Conservation (phyloP, 495 filamentous ascomycete species). For the Pyrenula aspistea region DNA sequence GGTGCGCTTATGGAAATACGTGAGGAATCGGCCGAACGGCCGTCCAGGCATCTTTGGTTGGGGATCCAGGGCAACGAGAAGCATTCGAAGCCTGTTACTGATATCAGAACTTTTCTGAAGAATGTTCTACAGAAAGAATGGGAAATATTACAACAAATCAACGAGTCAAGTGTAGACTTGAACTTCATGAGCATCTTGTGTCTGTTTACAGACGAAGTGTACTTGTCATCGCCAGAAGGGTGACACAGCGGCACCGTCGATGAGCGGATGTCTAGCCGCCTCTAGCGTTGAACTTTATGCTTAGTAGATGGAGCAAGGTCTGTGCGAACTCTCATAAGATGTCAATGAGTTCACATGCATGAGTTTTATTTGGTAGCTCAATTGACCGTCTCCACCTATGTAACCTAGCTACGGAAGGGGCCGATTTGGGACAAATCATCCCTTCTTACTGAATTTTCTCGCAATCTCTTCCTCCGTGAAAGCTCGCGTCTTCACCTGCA, state of each 20-base stretch:
- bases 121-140: background rate
- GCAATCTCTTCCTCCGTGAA: conserved; percentile 48
- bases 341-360: background rate
- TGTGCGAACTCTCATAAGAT: background rate
- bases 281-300: background rate
- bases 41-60: background rate
- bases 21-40: background rate
- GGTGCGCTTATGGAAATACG: background rate
- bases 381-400: background rate
- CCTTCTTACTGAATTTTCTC: conserved; percentile 20
- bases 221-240: background rate
- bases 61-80: background rate
- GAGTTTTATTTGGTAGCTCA: background rate
- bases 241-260: too few species aligned
- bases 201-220: background rate
- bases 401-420: background rate
- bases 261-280: background rate
- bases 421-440: background rate
- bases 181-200: background rate
- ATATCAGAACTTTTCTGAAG: background rate
- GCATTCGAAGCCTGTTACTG: background rate
- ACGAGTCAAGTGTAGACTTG: background rate
- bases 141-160: background rate
- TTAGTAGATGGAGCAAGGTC: background rate
- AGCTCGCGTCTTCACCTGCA: conserved; percentile 45